A percentile compares a stretch with the other conserved stretches of the same genome.
phyloP scores from a whole-genome alignment of 345 rosid species.

The Tarenaya hassleriana region DNA sequence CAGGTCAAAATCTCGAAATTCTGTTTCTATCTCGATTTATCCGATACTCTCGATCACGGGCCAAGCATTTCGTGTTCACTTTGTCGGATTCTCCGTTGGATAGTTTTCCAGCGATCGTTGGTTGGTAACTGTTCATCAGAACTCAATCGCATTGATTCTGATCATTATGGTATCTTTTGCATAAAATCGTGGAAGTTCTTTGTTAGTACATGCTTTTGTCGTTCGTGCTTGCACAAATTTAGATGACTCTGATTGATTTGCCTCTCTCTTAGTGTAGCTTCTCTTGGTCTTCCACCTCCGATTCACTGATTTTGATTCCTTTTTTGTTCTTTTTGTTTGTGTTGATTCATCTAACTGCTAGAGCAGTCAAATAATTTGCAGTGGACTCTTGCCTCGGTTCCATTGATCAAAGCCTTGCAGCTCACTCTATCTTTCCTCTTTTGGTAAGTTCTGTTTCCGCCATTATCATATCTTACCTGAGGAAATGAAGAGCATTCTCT shows the following conservation, averaged over 20 bases:
- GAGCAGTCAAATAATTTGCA: constrained; percentile 70
- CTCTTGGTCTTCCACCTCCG: neutral
- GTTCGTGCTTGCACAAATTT: neutral
- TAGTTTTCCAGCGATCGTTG: no score
- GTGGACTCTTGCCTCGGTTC: constrained; percentile 80
- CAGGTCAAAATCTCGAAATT: constrained; percentile 38
- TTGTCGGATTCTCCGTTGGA: neutral
- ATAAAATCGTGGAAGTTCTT: no score
- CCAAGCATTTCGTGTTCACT: neutral
- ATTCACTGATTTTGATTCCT: constrained; percentile 9
- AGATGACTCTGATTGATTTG: constrained; percentile 8
- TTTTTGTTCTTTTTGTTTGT: constrained; percentile 6
- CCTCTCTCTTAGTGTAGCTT: neutral
- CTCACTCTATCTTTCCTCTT: constrained; percentile 77
- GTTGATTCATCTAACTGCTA: constrained; percentile 24
- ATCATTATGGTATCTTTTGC: no score
- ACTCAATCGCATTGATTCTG: neutral
- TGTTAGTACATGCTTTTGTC: no score
- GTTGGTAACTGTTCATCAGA: neutral
- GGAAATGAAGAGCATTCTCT: neutral
- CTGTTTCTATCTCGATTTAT: neutral
- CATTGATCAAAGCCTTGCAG: constrained; percentile 85
- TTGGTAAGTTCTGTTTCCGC: constrained; percentile 46
- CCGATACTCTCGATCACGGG: constrained; percentile 8
- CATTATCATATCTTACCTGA: no score